These are phyloP conservation scores for Ganoderma boninense DNA, from an alignment of 1,284 basidiomycete species.

Conservation along the genomic window DNA sequence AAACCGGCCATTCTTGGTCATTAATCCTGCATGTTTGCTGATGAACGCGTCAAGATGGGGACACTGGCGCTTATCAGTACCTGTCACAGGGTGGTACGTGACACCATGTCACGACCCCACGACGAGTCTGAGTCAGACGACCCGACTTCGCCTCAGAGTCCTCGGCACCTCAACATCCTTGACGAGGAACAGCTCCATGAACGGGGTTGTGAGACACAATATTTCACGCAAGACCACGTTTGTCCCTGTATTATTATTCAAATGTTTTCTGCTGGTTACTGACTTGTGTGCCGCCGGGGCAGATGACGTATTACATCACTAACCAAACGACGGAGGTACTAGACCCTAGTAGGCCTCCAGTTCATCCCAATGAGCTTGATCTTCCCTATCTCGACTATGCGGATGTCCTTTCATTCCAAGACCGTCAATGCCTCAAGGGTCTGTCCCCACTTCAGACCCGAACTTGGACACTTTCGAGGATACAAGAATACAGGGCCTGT, in stretches of 20 bases:
- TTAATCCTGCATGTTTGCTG: no score
- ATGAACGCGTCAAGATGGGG: no score
- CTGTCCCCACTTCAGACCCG: conserved; percentile 1
- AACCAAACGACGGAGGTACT: not conserved
- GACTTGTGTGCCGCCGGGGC: not conserved
- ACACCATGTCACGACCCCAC: not conserved
- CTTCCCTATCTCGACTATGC: conserved; percentile 9
- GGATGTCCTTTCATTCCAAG: not conserved
- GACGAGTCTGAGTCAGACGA: no score
- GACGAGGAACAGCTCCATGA: no score
- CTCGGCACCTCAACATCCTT: no score
- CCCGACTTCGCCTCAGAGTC: no score
- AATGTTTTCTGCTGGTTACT: not conserved
- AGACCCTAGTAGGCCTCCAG: not conserved
- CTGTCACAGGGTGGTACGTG: not conserved
- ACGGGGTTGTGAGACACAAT: no score
- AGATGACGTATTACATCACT: not conserved
- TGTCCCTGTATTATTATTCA: not conserved
- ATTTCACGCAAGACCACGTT: not conserved
- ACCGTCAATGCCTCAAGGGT: not conserved
- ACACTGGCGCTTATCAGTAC: not conserved
- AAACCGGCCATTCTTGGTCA: no score
- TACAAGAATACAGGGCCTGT: not conserved
- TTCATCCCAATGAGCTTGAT: not conserved
- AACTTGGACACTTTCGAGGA: conserved; percentile 2